Conservation (phyloP, 306 rosid species). For the Calophaca sinica region DNA sequence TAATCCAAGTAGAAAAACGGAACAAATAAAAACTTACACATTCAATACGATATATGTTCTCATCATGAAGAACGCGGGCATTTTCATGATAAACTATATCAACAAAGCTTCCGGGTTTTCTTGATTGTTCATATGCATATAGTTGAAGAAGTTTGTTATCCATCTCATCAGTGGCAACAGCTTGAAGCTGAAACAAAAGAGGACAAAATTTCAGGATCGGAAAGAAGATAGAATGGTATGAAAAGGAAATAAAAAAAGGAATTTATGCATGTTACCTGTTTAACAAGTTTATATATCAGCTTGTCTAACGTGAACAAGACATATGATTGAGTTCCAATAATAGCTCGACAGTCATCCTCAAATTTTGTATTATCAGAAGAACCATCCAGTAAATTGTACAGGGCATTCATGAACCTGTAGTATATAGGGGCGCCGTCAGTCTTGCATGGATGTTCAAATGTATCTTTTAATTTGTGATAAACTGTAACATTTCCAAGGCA, state of each 20-base stretch:
- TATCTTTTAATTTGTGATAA: slow-evolving; percentile 33
- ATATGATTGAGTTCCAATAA: slow-evolving; percentile 95
- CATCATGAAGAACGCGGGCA: slow-evolving; percentile 95
- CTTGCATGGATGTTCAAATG: slow-evolving; percentile 26
- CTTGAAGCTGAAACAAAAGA: slow-evolving; percentile 75
- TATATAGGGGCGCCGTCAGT: slow-evolving; percentile 37
- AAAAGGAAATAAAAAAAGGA: not conserved
- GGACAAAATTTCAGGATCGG: slow-evolving; percentile 34
- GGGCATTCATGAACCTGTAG: slow-evolving; percentile 89
- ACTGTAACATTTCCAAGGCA: slow-evolving; percentile 34
- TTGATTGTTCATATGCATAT: slow-evolving; percentile 83
- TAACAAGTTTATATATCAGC: slow-evolving; percentile 93
- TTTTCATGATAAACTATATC: slow-evolving; percentile 93
- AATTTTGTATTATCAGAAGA: slow-evolving; percentile 94
- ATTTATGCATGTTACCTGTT: slow-evolving; percentile 69
- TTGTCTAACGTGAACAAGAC: slow-evolving; percentile 94
- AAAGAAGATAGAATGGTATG: slow-evolving; percentile 37
- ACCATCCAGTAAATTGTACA: slow-evolving; percentile 95
- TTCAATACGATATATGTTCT: slow-evolving; percentile 89
- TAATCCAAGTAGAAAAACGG: slow-evolving; percentile 41
- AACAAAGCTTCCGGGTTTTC: slow-evolving; percentile 80
- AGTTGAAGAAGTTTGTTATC: slow-evolving; percentile 95
- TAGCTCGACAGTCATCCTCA: slow-evolving; percentile 99
- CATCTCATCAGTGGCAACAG: slow-evolving; percentile 90
- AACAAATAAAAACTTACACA: slow-evolving; percentile 66